phyloP scores from a whole-genome alignment of 257 asterid species.

The Nicotiana obtusifolia region DNA sequence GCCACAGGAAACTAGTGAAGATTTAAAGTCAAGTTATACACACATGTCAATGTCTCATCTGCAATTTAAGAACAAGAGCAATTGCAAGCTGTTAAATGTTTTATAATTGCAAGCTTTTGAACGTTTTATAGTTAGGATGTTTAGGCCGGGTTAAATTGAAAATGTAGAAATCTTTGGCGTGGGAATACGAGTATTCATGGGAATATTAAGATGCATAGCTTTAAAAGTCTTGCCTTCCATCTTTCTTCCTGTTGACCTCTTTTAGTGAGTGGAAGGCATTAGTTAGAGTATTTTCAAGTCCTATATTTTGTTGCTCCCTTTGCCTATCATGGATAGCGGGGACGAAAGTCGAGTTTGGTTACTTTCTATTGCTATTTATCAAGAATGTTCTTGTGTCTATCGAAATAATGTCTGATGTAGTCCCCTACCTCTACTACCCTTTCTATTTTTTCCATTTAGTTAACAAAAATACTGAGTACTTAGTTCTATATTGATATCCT shows the following conservation, averaged over 20 bases:
- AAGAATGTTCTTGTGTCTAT: background rate
- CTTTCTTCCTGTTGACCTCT: background rate
- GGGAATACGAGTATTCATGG: background rate
- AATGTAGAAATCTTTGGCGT: background rate
- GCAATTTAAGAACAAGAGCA: background rate
- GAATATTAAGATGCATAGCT: background rate
- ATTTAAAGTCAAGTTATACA: background rate
- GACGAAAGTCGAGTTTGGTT: background rate
- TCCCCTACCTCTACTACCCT: background rate
- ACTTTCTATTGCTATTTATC: background rate
- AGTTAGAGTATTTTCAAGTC: background rate
- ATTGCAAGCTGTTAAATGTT: constrained; percentile 2
- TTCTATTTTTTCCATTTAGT: background rate
- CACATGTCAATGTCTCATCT: background rate
- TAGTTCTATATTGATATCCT: background rate
- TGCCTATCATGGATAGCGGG: background rate
- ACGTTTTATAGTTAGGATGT: background rate
- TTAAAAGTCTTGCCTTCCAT: background rate
- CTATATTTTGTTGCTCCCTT: background rate
- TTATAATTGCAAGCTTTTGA: background rate
- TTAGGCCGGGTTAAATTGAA: background rate
- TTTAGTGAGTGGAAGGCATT: background rate
- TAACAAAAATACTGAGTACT: background rate
- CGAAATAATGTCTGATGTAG: background rate
- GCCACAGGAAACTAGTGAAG: background rate